Evolutionary conservation across 208 protist genomes (phyloP).

Genomic region (Wallacemonas rigidus): DNA sequence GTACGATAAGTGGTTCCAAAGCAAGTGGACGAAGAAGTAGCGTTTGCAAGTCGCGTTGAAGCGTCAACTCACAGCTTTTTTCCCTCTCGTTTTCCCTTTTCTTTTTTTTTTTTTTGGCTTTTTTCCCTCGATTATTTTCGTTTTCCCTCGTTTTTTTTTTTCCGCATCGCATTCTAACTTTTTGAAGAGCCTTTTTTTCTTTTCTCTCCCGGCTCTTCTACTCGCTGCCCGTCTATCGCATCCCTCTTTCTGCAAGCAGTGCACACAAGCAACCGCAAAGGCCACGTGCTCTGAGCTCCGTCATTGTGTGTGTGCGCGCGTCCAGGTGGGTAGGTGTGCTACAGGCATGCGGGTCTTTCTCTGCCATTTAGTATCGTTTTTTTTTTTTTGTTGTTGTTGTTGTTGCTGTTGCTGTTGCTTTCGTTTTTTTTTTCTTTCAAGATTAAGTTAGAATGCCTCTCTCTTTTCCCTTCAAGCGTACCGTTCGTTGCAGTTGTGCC

Average conservation of each 20-base stretch:
- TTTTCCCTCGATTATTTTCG: constrained; percentile 1
- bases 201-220: neutral
- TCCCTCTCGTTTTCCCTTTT: constrained; percentile 17
- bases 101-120: constrained; percentile 30
- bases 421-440: neutral
- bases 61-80: neutral
- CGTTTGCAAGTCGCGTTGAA: neutral
- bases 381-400: constrained; percentile 16
- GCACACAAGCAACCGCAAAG: neutral
- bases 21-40: constrained; percentile 14
- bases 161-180: neutral
- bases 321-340: neutral
- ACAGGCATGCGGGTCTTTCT: no score
- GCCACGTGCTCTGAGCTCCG: neutral
- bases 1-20: constrained; percentile 10
- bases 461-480: neutral
- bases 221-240: no score
- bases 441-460: neutral
- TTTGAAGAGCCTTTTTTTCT: neutral
- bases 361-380: neutral
- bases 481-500: no score
- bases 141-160: constrained; percentile 3
- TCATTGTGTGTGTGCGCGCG: neutral
- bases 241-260: no score
- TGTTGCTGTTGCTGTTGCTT: constrained; percentile 16